phyloP scores from a whole-genome alignment of 108 stramenopile species.

The Chaetoceros muelleri region DNA sequence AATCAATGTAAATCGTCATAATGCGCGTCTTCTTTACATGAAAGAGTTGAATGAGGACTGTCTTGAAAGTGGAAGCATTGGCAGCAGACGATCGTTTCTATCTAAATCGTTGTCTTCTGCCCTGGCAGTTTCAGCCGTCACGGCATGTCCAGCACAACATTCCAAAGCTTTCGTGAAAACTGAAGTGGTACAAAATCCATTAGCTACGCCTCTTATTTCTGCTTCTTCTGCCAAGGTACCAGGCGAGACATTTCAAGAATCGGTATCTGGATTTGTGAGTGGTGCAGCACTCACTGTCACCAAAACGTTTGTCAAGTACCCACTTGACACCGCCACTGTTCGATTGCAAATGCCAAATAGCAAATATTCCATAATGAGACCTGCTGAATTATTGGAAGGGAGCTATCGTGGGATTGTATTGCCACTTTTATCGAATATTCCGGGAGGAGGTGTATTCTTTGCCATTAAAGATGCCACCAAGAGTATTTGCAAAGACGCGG shows the following conservation, averaged over 20 bases:
- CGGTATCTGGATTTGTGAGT: slow-evolving; percentile 63
- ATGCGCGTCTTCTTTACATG: no score
- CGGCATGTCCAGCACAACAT: not conserved
- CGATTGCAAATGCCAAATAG: slow-evolving; percentile 68
- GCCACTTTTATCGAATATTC: slow-evolving; percentile 60
- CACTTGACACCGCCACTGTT: slow-evolving; percentile 72
- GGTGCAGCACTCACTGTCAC: slow-evolving; percentile 46
- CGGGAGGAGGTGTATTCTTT: slow-evolving; percentile 71
- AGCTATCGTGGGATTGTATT: slow-evolving; percentile 45
- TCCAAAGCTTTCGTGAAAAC: not conserved
- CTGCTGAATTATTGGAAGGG: slow-evolving; percentile 31
- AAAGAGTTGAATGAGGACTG: no score
- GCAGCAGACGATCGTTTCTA: no score
- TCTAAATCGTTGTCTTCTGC: no score
- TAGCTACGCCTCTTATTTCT: not conserved
- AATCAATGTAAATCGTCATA: no score
- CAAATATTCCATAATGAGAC: slow-evolving; percentile 32
- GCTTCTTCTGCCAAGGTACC: not conserved
- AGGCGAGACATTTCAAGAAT: slow-evolving; percentile 37
- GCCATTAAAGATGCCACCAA: slow-evolving; percentile 69
- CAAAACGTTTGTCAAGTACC: slow-evolving; percentile 75
- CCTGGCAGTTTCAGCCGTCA: not conserved
- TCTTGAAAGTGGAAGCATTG: no score
- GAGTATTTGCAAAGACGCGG: slow-evolving; percentile 18
- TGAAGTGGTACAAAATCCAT: no score